These are phyloP conservation scores for Pluteus cervinus DNA, from an alignment of 768 basidiomycete species.

Conservation along the genomic window DNA sequence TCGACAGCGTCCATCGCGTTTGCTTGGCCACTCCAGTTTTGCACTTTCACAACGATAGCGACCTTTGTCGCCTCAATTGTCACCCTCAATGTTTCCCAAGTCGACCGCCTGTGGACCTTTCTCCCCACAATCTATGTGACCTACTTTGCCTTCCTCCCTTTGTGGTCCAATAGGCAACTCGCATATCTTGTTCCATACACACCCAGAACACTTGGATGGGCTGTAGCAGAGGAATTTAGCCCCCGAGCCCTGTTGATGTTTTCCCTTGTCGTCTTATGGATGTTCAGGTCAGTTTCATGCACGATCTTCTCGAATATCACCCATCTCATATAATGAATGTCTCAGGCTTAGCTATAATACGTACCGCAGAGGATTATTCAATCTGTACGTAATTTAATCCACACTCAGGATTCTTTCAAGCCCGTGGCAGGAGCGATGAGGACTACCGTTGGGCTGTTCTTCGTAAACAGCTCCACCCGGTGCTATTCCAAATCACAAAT, in stretches of 20 bases:
- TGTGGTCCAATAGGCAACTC: slow-evolving; percentile 38
- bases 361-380: slow-evolving; percentile 76
- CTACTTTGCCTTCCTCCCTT: slow-evolving; percentile 74
- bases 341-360: slow-evolving; percentile 74
- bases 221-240: slow-evolving; percentile 44
- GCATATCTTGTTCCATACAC: slow-evolving; percentile 47
- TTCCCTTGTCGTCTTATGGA: slow-evolving; percentile 61
- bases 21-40: slow-evolving; percentile 62
- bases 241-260: slow-evolving; percentile 75
- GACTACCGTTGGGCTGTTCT: slow-evolving; percentile 91
- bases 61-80: slow-evolving; percentile 59
- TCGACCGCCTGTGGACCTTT: slow-evolving; percentile 80
- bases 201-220: slow-evolving; percentile 39
- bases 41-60: slow-evolving; percentile 34
- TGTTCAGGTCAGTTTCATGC: slow-evolving; percentile 38
- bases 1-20: slow-evolving; percentile 30
- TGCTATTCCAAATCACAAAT: slow-evolving; percentile 40
- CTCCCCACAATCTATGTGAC: slow-evolving; percentile 77
- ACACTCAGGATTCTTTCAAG: background rate
- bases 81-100: slow-evolving; percentile 80
- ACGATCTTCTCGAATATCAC: slow-evolving; percentile 4
- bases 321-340: slow-evolving; percentile 3
- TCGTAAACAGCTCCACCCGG: slow-evolving; percentile 41
- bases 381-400: slow-evolving; percentile 37
- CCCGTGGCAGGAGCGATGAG: slow-evolving; percentile 57